These are phyloP conservation scores for Claviceps sorghi DNA, from an alignment of 2,329 filamentous ascomycete genomes.

Conservation along the genomic window DNA sequence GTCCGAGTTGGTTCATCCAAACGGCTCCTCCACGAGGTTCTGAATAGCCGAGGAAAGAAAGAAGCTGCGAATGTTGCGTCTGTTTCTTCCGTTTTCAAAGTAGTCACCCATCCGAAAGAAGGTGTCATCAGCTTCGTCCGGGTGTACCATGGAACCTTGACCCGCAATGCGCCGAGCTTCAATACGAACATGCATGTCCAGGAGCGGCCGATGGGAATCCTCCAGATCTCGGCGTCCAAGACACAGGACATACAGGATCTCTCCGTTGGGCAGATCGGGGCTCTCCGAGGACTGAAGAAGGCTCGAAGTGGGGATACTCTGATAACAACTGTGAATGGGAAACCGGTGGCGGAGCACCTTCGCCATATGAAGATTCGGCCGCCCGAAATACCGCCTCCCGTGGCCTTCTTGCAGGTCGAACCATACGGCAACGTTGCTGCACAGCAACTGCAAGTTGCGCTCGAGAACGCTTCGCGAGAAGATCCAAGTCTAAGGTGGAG, in stretches of 20 bases:
- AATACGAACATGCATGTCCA: constrained; percentile 73
- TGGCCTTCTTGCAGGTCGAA: constrained; percentile 93
- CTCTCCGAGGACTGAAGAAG: constrained; percentile 76
- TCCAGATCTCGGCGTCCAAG: constrained; percentile 83
- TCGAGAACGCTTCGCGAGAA: constrained; percentile 70
- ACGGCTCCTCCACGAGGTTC: constrained; percentile 20
- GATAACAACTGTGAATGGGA: constrained; percentile 51
- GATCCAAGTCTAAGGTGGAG: constrained; percentile 82
- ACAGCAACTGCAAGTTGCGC: constrained; percentile 60
- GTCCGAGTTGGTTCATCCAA: constrained; percentile 51
- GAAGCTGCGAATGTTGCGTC: constrained; percentile 24
- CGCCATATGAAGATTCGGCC: constrained; percentile 70
- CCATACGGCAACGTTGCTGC: constrained; percentile 63
- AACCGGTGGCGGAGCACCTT: constrained; percentile 51
- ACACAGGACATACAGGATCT: constrained; percentile 73
- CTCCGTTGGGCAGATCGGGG: constrained; percentile 78
- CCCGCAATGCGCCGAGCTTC: constrained; percentile 61
- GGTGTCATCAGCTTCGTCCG: constrained; percentile 85
- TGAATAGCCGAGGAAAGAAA: constrained; percentile 25
- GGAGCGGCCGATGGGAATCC: constrained; percentile 64
- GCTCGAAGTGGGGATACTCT: constrained; percentile 91
- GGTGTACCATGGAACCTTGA: constrained; percentile 73
- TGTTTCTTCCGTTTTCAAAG: constrained; percentile 74
- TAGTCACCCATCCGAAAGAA: constrained; percentile 72
- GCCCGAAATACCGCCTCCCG: constrained; percentile 78